Conservation (phyloP, 768 basidiomycete species). For the Rhodosporidiobolus odoratus region DNA sequence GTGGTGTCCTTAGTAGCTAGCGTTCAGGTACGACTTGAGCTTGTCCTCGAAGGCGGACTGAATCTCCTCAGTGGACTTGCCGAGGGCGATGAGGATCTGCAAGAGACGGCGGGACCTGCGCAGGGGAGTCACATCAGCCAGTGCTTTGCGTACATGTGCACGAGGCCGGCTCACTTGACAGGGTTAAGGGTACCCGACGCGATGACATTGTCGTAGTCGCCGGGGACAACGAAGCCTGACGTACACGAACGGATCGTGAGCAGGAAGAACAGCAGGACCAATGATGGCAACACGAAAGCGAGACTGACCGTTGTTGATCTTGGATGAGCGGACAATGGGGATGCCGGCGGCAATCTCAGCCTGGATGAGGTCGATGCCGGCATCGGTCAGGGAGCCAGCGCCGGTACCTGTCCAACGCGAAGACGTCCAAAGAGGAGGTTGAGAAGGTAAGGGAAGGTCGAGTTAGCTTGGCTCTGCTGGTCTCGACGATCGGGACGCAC, state of each 20-base stretch:
- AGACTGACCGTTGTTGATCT: constrained; percentile 26
- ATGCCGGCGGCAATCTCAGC: constrained; percentile 6
- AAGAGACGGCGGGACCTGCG: not conserved
- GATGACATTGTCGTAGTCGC: constrained; percentile 2
- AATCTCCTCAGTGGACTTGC: constrained; percentile 21
- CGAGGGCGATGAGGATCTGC: constrained; percentile 28
- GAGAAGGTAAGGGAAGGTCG: not conserved
- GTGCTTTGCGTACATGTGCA: constrained; percentile 25
- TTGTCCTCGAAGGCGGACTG: constrained; percentile 27
- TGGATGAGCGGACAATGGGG: constrained; percentile 24
- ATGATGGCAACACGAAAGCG: not conserved
- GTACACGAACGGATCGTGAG: not conserved
- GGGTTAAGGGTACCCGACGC: constrained; percentile 27
- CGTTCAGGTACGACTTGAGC: no score
- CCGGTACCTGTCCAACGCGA: constrained; percentile 10
- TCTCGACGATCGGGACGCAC: no score
- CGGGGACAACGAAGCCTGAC: constrained; percentile 8
- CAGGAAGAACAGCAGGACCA: not conserved
- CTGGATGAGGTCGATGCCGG: constrained; percentile 7
- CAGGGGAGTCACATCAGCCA: no score
- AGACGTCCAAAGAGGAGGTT: not conserved
- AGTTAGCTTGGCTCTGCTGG: no score
- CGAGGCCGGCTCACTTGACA: constrained; percentile 27
- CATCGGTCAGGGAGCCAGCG: constrained; percentile 7
- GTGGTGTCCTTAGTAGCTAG: no score